phyloP scores from a whole-genome alignment of 1,139 yeast genomes.

The Scheffersomyces titani region DNA sequence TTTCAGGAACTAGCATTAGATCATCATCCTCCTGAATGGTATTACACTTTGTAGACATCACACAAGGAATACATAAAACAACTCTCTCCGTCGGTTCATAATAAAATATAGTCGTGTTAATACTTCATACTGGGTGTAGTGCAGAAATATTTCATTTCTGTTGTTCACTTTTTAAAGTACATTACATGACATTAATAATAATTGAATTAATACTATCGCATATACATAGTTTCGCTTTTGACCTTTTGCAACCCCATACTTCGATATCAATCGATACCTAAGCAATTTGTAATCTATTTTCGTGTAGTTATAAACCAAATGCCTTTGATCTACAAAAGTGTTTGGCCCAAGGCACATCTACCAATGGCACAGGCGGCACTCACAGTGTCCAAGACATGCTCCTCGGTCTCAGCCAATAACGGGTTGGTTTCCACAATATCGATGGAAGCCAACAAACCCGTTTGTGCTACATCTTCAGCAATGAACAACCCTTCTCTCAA shows the following conservation, averaged over 20 bases:
- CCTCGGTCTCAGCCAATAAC: constrained; percentile 74
- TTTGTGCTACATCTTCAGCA: constrained; percentile 88
- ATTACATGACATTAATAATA: too few species aligned
- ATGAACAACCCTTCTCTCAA: constrained; percentile 91
- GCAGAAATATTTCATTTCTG: background rate
- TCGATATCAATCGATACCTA: background rate
- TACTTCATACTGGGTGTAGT: too few species aligned
- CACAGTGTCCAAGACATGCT: constrained; percentile 80
- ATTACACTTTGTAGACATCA: too few species aligned
- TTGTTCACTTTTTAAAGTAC: background rate
- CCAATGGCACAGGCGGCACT: constrained; percentile 90
- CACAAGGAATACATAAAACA: too few species aligned
- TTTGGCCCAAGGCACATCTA: constrained; percentile 93
- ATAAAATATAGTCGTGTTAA: too few species aligned
- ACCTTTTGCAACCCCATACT: background rate
- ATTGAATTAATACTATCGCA: background rate
- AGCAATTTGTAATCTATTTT: background rate
- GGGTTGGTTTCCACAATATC: constrained; percentile 97
- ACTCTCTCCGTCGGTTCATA: too few species aligned
- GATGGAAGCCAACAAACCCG: constrained; percentile 81
- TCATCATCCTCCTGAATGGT: too few species aligned
- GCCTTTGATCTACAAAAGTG: constrained; percentile 52
- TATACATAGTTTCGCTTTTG: background rate
- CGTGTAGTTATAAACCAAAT: background rate
- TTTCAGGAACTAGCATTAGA: too few species aligned